Conservation (phyloP, 1,284 basidiomycete genomes). For the Malassezia vespertilionis region DNA sequence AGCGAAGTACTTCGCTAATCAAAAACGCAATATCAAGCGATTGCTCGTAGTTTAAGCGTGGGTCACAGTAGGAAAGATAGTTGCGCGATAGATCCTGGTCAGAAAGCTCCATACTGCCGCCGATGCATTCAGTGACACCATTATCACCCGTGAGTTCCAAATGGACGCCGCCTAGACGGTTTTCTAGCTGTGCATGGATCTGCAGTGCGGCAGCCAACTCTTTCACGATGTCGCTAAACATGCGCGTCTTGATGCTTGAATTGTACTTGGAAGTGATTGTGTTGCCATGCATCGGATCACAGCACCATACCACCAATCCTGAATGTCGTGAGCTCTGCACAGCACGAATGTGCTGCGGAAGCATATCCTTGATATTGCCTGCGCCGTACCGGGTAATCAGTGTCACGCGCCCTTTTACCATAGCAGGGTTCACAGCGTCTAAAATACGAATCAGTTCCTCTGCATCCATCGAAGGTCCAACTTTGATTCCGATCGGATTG, state of each 20-base stretch:
- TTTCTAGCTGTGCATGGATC: constrained; percentile 51
- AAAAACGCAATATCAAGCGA: constrained; percentile 48
- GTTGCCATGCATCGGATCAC: constrained; percentile 95
- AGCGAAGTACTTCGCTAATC: constrained; percentile 34
- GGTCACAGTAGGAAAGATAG: constrained; percentile 49
- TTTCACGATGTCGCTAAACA: constrained; percentile 78
- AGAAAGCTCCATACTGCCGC: constrained; percentile 54
- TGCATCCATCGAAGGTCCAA: constrained; percentile 72
- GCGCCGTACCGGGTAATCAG: constrained; percentile 90
- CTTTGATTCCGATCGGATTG: constrained; percentile 94
- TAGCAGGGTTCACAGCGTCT: constrained; percentile 66
- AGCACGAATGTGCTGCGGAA: constrained; percentile 70
- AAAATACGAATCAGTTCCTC: constrained; percentile 72
- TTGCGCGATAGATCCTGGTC: constrained; percentile 53
- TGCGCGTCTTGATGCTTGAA: constrained; percentile 55
- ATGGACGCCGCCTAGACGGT: constrained; percentile 84
- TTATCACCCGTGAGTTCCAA: constrained; percentile 93
- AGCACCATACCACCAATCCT: constrained; percentile 73
- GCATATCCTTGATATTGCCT: constrained; percentile 58
- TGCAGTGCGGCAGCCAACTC: constrained; percentile 72
- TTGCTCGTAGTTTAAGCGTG: constrained; percentile 54
- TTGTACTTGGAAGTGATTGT: constrained; percentile 38
- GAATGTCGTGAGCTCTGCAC: constrained; percentile 66
- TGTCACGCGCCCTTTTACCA: constrained; percentile 71
- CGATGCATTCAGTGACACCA: constrained; percentile 62